Conservation (phyloP, 306 rosid genomes). For the Quercus engelmannii region DNA sequence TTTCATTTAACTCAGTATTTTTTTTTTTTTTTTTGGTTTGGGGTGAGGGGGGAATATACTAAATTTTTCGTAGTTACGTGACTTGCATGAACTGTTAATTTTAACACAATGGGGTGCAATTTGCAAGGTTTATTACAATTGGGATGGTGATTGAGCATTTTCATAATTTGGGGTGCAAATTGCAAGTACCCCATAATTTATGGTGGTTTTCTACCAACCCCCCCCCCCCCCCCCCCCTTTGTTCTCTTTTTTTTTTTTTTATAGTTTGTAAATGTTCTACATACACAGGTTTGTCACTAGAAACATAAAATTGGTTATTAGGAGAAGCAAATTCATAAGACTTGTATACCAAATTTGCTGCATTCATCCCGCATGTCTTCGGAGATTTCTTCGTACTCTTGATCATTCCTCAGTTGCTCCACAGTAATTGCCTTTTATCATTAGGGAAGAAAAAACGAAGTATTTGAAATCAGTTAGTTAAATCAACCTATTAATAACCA, state of each 20-base stretch:
- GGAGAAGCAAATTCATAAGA: not conserved
- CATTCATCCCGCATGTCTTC: conserved; percentile 87
- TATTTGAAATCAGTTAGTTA: conserved; percentile 11
- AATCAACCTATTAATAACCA: not conserved
- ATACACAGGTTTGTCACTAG: not conserved
- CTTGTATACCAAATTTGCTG: conserved; percentile 69
- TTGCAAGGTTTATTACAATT: no score
- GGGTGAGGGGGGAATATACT: no score
- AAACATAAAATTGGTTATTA: not conserved
- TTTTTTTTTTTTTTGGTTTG: no score
- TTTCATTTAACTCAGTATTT: not conserved
- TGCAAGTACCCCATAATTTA: no score
- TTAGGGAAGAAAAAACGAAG: conserved; percentile 1
- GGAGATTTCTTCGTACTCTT: conserved; percentile 62
- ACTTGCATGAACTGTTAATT: not conserved
- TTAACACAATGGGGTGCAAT: no score
- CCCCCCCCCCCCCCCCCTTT: no score
- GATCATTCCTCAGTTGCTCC: conserved; percentile 54
- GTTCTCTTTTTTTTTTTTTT: no score
- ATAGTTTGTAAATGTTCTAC: no score
- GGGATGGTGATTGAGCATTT: no score
- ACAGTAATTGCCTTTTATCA: conserved; percentile 51
- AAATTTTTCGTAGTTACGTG: no score
- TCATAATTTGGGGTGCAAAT: no score
- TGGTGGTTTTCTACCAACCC: no score